Conservation (phyloP, 2,329 filamentous ascomycete genomes). For the Tolypocladium endophyticum region DNA sequence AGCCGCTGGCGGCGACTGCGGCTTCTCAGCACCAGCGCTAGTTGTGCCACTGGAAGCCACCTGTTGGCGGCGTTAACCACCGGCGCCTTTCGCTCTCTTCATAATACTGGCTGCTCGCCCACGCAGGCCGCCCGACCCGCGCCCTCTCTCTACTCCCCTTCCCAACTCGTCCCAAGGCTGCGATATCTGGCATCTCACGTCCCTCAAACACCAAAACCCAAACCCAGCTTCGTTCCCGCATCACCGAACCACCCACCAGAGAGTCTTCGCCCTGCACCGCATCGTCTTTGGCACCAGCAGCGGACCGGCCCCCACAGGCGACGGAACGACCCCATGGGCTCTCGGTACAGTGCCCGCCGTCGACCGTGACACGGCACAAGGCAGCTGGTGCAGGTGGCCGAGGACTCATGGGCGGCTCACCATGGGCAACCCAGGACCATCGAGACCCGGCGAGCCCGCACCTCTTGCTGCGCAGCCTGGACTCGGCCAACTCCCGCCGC, state of each 20-base stretch:
- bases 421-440: neutral
- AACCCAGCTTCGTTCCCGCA: neutral
- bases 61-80: slow-evolving; percentile 14
- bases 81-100: slow-evolving; percentile 13
- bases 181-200: neutral
- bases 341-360: neutral
- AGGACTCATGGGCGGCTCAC: neutral
- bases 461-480: neutral
- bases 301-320: neutral
- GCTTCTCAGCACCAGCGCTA: slow-evolving; percentile 6
- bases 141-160: neutral
- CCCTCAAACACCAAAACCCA: neutral
- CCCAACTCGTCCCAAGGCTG: neutral
- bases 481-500: neutral
- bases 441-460: neutral
- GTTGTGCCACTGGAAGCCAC: slow-evolving; percentile 13
- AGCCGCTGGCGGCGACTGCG: neutral
- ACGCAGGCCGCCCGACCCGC: neutral
- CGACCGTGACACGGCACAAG: neutral
- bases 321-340: neutral
- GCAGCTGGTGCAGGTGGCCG: neutral
- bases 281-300: neutral
- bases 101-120: slow-evolving; percentile 6
- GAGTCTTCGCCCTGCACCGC: neutral
- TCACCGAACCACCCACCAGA: neutral